phyloP scores from a whole-genome alignment of 495 filamentous ascomycete species.

The Zalerion maritima region DNA sequence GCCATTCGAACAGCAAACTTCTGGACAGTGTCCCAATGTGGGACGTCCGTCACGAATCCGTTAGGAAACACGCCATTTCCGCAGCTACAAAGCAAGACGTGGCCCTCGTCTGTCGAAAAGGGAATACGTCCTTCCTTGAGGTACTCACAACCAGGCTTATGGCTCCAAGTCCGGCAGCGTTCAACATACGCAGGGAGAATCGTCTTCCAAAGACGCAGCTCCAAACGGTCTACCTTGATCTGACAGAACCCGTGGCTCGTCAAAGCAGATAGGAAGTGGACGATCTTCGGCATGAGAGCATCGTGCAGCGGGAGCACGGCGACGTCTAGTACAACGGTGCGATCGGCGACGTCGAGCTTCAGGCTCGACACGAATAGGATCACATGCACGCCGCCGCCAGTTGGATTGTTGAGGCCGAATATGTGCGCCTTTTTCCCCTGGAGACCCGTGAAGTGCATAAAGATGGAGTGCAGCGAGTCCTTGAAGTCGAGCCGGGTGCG shows the following conservation, averaged over 20 bases:
- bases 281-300: slow-evolving; percentile 9
- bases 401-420: slow-evolving; percentile 10
- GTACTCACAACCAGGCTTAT: slow-evolving; percentile 18
- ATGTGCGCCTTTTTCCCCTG: slow-evolving; percentile 3
- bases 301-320: slow-evolving; percentile 18
- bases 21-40: slow-evolving; percentile 11
- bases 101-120: slow-evolving; percentile 11
- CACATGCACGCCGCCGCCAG: slow-evolving; percentile 9
- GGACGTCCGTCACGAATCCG: slow-evolving; percentile 11
- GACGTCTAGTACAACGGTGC: slow-evolving; percentile 18
- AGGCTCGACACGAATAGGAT: slow-evolving; percentile 10
- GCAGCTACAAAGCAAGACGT: slow-evolving; percentile 21
- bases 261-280: slow-evolving; percentile 3
- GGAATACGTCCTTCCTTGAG: slow-evolving; percentile 10
- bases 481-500: slow-evolving; percentile 15
- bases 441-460: slow-evolving; percentile 15
- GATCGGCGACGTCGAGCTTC: slow-evolving; percentile 13
- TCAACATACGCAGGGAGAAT: slow-evolving; percentile 22
- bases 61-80: slow-evolving; percentile 20
- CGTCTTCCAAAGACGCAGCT: slow-evolving; percentile 23
- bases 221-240: slow-evolving; percentile 14
- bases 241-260: neutral
- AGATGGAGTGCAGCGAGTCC: slow-evolving; percentile 16
- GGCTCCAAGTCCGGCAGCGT: slow-evolving; percentile 20
- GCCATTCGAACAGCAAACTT: slow-evolving; percentile 17